Evolutionary conservation across 345 rosid species (phyloP), one percentile per base, ranked within the genome.

Genomic region (Syzygium oleosum): DNA sequence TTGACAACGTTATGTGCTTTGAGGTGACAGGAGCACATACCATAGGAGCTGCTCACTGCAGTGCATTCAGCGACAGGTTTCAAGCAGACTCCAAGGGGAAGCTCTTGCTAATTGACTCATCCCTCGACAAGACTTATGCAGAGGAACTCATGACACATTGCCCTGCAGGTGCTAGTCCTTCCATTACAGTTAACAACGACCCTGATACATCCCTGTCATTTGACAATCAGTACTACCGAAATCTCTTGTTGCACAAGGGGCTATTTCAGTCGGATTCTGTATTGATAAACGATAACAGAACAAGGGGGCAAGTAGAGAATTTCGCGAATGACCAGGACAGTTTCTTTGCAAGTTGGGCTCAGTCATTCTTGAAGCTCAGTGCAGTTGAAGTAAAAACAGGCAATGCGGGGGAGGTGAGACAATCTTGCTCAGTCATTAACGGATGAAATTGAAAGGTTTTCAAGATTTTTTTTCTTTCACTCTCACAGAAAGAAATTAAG

Each of bases 221-320:
- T 41, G 98, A 96, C 79, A 96, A 94, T 80, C 98, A 94, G 86
- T 96, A 95, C 84, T 94, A 91, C 88, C 84, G 49, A 87, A 96
- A 96, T 86, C 90, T 95, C 29, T 7, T 91, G 17, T 90, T 91
- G 3, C 95, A 91, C 84, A 94, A 91, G 85, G 97, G 98, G 46
- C 92, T 96, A 53, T 94, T 96, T 87, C 97, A 94, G 84, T 94
- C 98, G 2, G 98, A 96, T 93, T 94, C 98, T 2, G 91, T 89
- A 59, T 94, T 95, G 52, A 55, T 93, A 84, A 89, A 90, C 13
- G 95, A 96, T 84, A 61, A 85, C 19, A 92, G 94, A 86, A 93
- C 98, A 41, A 93, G 94, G 89, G 92, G 87, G 63, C 90, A 84
- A 17, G 95, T 95, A 1, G 91, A 95, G 91, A 88, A 90, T 59